A percentile compares a stretch with the other conserved stretches of the same genome.
Conservation (phyloP, 2,329 filamentous ascomycete species). For the Neocatenulostroma microsporum region DNA sequence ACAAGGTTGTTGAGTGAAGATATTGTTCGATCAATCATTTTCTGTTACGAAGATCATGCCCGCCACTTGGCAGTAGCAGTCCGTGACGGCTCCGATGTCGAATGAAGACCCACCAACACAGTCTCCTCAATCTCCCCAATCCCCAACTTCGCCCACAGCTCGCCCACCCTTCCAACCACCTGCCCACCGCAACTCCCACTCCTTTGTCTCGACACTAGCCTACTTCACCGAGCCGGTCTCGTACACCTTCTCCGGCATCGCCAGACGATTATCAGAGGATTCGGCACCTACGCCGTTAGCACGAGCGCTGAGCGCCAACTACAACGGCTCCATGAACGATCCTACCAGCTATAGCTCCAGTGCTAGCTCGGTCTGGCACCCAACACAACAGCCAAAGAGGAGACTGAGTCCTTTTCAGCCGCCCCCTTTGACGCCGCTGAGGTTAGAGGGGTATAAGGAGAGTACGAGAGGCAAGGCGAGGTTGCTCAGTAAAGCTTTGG, state of each 20-base stretch:
- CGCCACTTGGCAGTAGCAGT: no score
- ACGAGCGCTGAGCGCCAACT: slow-evolving; percentile 30
- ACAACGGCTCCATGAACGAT: slow-evolving; percentile 31
- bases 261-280: slow-evolving; percentile 42
- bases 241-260: slow-evolving; percentile 41
- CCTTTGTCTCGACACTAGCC: slow-evolving; percentile 27
- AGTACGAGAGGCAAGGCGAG: slow-evolving; percentile 54
- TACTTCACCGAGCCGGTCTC: slow-evolving; percentile 45
- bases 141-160: no score
- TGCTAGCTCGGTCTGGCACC: slow-evolving; percentile 58
- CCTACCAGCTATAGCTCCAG: slow-evolving; percentile 32
- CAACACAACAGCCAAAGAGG: slow-evolving; percentile 43
- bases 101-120: no score
- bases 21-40: no score
- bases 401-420: slow-evolving; percentile 74
- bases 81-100: no score
- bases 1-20: no score
- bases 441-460: slow-evolving; percentile 57
- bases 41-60: no score
- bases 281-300: slow-evolving; percentile 32
- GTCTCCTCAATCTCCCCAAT: no score
- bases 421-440: slow-evolving; percentile 76
- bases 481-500: slow-evolving; percentile 66
- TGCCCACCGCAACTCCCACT: slow-evolving; percentile 19
- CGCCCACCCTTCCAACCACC: slow-evolving; percentile 13